A percentile compares a stretch with the other conserved stretches of the same genome.
Evolutionary conservation across 257 asterid species (phyloP).

Genomic region (Nicotiana paniculata): DNA sequence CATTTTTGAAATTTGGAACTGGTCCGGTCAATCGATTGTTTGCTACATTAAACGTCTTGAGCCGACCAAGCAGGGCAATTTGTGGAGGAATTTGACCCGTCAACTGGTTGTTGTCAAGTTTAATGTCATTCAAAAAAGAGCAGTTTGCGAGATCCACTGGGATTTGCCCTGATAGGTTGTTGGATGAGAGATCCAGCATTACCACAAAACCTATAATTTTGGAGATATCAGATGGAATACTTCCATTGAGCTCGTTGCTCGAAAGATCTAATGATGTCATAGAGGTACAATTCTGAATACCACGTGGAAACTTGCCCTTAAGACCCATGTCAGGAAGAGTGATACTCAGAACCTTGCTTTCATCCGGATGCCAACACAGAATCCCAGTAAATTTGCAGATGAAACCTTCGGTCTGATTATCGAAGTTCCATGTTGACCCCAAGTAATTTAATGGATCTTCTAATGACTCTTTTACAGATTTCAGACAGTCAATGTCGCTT

Average conservation of each 20-base stretch:
- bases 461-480: constrained; percentile 32
- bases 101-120: constrained; percentile 50
- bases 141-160: constrained; percentile 54
- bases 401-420: constrained; percentile 42
- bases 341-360: constrained; percentile 59
- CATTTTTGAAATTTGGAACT: constrained; percentile 25
- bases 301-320: constrained; percentile 67
- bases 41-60: constrained; percentile 29
- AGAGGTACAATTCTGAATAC: constrained; percentile 44
- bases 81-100: constrained; percentile 29
- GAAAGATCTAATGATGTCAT: constrained; percentile 80
- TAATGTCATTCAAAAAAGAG: constrained; percentile 42
- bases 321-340: constrained; percentile 59
- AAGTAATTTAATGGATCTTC: constrained; percentile 49
- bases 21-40: constrained; percentile 25
- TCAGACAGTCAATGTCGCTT: constrained; percentile 61
- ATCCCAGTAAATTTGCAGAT: constrained; percentile 66
- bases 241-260: constrained; percentile 46
- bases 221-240: constrained; percentile 52
- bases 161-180: constrained; percentile 54
- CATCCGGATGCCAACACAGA: constrained; percentile 74
- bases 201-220: constrained; percentile 25
- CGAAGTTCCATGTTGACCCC: constrained; percentile 49
- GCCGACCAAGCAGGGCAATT: constrained; percentile 25
- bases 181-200: constrained; percentile 70